phyloP scores from a whole-genome alignment of 345 rosid genomes.

The Salix purpurea region DNA sequence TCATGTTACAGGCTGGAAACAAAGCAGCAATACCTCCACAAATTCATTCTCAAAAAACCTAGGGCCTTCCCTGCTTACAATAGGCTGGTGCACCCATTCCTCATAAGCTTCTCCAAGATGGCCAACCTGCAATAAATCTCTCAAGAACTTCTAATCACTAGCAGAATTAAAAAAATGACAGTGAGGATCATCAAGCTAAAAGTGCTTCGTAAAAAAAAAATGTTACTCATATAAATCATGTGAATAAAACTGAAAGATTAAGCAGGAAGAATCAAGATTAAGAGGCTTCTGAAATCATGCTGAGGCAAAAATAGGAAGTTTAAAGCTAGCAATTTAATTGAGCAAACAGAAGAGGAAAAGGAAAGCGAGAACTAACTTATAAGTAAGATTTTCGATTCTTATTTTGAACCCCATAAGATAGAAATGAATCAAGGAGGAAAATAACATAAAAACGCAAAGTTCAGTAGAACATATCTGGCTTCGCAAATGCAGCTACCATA shows the following conservation, averaged over 20 bases:
- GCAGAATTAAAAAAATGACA: not conserved
- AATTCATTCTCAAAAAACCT: slow-evolving; percentile 82
- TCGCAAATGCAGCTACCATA: not conserved
- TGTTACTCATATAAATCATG: not conserved
- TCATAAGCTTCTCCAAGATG: slow-evolving; percentile 93
- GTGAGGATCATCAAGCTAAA: not conserved
- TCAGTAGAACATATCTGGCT: not conserved
- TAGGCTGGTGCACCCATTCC: slow-evolving; percentile 99
- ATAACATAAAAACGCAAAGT: not conserved
- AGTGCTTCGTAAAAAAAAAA: not conserved
- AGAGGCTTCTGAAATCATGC: too few relatives aligned
- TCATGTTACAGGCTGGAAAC: not conserved
- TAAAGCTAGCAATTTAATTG: not conserved
- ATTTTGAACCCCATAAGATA: too few relatives aligned
- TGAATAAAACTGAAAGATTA: too few relatives aligned
- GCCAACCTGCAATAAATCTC: slow-evolving; percentile 62
- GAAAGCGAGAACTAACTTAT: not conserved
- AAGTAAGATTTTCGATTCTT: too few relatives aligned
- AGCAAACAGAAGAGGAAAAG: not conserved
- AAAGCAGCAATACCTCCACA: slow-evolving; percentile 62
- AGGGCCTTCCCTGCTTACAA: slow-evolving; percentile 84
- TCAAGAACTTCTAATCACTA: slow-evolving; percentile 8
- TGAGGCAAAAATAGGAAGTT: not conserved
- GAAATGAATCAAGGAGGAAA: too few relatives aligned
- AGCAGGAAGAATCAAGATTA: too few relatives aligned